Evolutionary conservation across 1,284 basidiomycete species (phyloP).

Genomic region (Puccinia novopanici): DNA sequence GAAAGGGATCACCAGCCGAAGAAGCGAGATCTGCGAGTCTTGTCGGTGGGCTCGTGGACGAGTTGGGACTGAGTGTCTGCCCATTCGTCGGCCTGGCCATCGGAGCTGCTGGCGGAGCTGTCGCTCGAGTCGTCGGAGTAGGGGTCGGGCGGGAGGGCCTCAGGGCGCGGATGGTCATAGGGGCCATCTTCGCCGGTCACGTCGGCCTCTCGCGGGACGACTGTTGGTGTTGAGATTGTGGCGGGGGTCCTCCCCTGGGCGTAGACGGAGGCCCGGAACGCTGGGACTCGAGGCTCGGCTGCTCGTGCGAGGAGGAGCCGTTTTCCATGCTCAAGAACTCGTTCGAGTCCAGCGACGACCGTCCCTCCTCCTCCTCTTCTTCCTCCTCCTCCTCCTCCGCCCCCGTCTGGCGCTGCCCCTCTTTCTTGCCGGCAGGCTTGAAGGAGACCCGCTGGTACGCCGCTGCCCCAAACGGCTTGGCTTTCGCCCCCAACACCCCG

Average conservation of each 20-base stretch:
- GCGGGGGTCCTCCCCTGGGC: not conserved
- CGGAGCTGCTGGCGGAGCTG: not conserved
- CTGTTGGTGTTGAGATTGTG: no score
- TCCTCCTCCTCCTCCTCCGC: no score
- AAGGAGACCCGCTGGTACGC: constrained; percentile 32
- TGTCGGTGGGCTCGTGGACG: constrained; percentile 10
- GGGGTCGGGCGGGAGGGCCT: not conserved
- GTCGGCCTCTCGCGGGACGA: constrained; percentile 15
- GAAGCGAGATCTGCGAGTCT: not conserved
- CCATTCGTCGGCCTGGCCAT: constrained; percentile 40
- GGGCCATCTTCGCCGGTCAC: not conserved
- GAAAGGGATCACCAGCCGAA: constrained; percentile 21
- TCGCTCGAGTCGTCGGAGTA: not conserved
- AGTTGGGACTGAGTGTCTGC: constrained; percentile 46
- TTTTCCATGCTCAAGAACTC: constrained; percentile 25
- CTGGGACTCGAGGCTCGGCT: constrained; percentile 14
- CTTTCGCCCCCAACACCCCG: not conserved
- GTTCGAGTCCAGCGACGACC: constrained; percentile 7
- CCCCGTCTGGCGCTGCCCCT: not conserved
- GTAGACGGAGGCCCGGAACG: not conserved
- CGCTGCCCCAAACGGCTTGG: constrained; percentile 29
- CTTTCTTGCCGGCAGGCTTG: not conserved
- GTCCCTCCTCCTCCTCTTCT: constrained; percentile 2
- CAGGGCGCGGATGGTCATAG: not conserved
- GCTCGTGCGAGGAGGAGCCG: not conserved